Conservation (phyloP, 192 early-diverging fungal species). For the Podila horticola region DNA sequence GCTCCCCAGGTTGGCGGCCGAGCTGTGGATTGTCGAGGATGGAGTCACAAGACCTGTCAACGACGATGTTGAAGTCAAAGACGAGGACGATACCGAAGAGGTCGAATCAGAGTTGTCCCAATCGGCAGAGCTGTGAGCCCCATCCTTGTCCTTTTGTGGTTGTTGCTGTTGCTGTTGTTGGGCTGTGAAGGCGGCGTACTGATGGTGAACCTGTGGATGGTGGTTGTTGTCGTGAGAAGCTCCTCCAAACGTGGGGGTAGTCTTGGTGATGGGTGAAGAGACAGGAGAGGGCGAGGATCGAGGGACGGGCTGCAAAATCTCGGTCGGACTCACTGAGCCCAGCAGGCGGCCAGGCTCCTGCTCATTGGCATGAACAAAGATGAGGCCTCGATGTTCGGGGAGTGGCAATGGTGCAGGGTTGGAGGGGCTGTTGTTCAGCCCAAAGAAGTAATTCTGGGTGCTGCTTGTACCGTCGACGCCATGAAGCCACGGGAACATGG, state of each 20-base stretch:
- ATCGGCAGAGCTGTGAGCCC: conserved; percentile 13
- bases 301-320: conserved; percentile 52
- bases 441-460: conserved; percentile 65
- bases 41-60: not conserved
- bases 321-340: conserved; percentile 57
- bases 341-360: conserved; percentile 50
- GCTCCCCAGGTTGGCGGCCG: not conserved
- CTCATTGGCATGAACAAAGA: conserved; percentile 50
- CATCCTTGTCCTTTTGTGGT: conserved; percentile 5
- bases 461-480: conserved; percentile 61
- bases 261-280: not conserved
- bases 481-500: conserved; percentile 71
- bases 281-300: not conserved
- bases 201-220: conserved; percentile 40
- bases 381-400: conserved; percentile 53
- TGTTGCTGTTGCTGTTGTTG: conserved; percentile 16
- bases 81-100: conserved; percentile 26
- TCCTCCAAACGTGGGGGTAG: not conserved
- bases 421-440: conserved; percentile 49
- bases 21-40: not conserved
- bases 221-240: conserved; percentile 36
- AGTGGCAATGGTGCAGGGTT: conserved; percentile 20
- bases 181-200: conserved; percentile 8
- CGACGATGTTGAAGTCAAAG: conserved; percentile 26
- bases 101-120: conserved; percentile 27